phyloP scores from a whole-genome alignment of 805 yeast species.

The Ogataea haglerorum region DNA sequence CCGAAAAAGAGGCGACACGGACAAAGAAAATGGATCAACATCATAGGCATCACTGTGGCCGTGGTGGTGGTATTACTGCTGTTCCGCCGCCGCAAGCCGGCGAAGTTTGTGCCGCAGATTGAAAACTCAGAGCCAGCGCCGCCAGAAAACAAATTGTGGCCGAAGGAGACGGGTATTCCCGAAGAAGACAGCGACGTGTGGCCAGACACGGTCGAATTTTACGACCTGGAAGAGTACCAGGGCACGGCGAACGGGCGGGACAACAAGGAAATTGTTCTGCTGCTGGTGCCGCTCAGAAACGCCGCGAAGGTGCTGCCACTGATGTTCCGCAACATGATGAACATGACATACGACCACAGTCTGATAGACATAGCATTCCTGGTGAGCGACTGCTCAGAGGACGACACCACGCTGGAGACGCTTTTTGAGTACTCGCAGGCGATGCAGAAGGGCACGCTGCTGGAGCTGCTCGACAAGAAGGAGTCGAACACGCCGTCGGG shows the following conservation, averaged over 20 bases:
- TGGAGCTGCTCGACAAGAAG: slow-evolving; percentile 43
- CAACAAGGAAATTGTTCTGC: slow-evolving; percentile 59
- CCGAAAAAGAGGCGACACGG: slow-evolving; percentile 15
- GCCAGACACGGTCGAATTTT: slow-evolving; percentile 44
- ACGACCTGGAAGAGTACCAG: slow-evolving; percentile 55
- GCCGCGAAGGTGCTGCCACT: slow-evolving; percentile 75
- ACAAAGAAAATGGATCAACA: slow-evolving; percentile 3
- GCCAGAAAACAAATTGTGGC: background rate
- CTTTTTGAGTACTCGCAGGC: slow-evolving; percentile 62
- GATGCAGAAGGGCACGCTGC: slow-evolving; percentile 67
- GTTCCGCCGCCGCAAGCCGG: slow-evolving; percentile 3
- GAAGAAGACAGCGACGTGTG: slow-evolving; percentile 5
- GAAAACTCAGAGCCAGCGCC: slow-evolving; percentile 3
- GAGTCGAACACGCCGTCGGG: slow-evolving; percentile 34
- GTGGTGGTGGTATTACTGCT: slow-evolving; percentile 5
- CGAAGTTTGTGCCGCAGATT: background rate
- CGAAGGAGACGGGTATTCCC: background rate
- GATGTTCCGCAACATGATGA: slow-evolving; percentile 83
- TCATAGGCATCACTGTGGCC: slow-evolving; percentile 5
- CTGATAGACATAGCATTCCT: slow-evolving; percentile 76
- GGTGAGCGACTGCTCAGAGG: slow-evolving; percentile 73
- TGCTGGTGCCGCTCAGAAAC: slow-evolving; percentile 74
- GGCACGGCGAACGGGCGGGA: slow-evolving; percentile 50
- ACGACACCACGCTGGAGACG: slow-evolving; percentile 62
- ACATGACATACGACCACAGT: slow-evolving; percentile 78